Evolutionary conservation across 1,139 yeast genomes (phyloP).

Genomic region (Geotrichum cucujoidarum): DNA sequence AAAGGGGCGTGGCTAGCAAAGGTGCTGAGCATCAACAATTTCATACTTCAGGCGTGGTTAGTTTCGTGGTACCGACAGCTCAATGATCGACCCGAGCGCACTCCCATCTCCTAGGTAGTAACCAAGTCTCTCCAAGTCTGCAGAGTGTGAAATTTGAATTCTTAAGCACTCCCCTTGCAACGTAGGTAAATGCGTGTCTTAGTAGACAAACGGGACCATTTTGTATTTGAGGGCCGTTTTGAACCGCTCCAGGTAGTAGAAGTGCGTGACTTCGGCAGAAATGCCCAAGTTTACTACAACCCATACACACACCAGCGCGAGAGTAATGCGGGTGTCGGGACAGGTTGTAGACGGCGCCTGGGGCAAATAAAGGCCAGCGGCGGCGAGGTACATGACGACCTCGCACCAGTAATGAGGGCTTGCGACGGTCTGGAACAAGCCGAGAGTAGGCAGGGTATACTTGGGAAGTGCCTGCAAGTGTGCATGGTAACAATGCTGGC

Average conservation of each 20-base stretch:
- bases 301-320: not conserved
- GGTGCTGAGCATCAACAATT: no score
- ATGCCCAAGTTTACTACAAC: not conserved
- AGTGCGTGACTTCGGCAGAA: not conserved
- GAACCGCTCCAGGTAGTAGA: not conserved
- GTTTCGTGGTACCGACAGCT: no score
- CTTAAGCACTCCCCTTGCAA: no score
- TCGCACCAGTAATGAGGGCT: slow-evolving; percentile 87
- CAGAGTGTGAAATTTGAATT: no score
- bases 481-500: slow-evolving; percentile 56
- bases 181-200: no score
- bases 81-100: no score
- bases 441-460: slow-evolving; percentile 57
- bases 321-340: not conserved
- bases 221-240: not conserved
- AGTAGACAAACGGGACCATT: not conserved
- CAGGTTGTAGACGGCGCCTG: not conserved
- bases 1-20: no score
- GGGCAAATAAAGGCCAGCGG: slow-evolving; percentile 22
- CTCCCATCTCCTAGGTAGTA: no score
- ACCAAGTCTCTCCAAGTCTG: no score
- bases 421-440: slow-evolving; percentile 49
- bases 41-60: no score
- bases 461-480: slow-evolving; percentile 58
- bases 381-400: slow-evolving; percentile 52